Conservation (phyloP, 768 basidiomycete species). For the Lactarius deliciosus region DNA sequence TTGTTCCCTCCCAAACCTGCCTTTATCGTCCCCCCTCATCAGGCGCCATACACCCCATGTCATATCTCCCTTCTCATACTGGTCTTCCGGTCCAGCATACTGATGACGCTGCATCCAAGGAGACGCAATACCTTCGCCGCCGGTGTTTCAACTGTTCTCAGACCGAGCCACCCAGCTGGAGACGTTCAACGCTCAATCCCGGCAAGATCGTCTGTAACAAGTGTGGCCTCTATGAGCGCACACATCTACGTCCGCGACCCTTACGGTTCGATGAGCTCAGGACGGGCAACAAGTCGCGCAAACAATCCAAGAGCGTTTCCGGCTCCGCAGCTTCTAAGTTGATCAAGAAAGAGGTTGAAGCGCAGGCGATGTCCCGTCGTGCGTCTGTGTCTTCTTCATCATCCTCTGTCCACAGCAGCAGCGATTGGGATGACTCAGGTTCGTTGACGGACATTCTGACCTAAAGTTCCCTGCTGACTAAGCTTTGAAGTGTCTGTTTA, state of each 20-base stretch:
- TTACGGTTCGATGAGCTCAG: constrained; percentile 86
- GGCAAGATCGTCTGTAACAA: constrained; percentile 96
- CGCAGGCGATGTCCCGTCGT: constrained; percentile 47
- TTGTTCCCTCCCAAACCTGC: constrained; percentile 61
- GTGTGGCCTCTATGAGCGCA: constrained; percentile 88
- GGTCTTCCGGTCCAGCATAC: constrained; percentile 81
- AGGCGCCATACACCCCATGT: constrained; percentile 33
- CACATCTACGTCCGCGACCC: constrained; percentile 78
- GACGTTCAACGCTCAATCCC: constrained; percentile 82
- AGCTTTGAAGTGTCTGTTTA: constrained; percentile 42
- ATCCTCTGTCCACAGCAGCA: constrained; percentile 56
- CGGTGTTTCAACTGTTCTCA: constrained; percentile 92
- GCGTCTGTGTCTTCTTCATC: constrained; percentile 63
- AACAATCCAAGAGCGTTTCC: constrained; percentile 44
- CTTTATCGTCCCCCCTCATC: constrained; percentile 47
- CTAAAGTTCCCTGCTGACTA: constrained; percentile 24
- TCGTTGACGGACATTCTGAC: constrained; percentile 29
- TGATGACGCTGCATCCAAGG: constrained; percentile 86
- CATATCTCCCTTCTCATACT: constrained; percentile 42
- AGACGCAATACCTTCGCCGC: constrained; percentile 86
- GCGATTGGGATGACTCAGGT: constrained; percentile 86
- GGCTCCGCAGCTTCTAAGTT: constrained; percentile 36
- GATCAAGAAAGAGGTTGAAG: constrained; percentile 61
- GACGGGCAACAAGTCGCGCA: constrained; percentile 81
- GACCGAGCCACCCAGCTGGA: constrained; percentile 87